Evolutionary conservation across 331 rosid species (phyloP), one percentile per base, ranked within the genome.

Genomic region (Telfairia occidentalis): DNA sequence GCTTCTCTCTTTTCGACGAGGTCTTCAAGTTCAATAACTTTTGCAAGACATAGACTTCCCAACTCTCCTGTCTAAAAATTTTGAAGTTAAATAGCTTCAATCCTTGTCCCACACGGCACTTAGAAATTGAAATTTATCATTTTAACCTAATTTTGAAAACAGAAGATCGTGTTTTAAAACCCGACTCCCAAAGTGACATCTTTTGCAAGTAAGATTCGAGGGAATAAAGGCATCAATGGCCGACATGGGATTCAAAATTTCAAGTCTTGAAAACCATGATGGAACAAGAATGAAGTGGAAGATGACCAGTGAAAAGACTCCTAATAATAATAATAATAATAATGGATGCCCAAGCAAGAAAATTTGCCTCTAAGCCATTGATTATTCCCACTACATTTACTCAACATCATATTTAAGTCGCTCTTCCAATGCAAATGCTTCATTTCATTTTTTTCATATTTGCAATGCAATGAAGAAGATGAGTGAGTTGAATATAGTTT

Each of bases 271-370:
- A 76, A 23, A 60, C 79, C 82, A 84, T 82, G 71, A 84, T 88
- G 75, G 74, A 81, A 72, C 18, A 11, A 35, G 26, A 69, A 19
- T 77, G 78, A 40, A 83, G 84, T 84, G 83, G 84, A 81, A 80
- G 81, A 72, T 82, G 76, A 59, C 79, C 79, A 59, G 82, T 83
- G 87, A 82, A 84, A 79, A 77, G 86, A 83, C 72, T 60, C 16
- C 61, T 55, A 24, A 7, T 57, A 26, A 11, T 57, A 28, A 7
- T 57, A 26, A 11, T 57, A 28, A 4, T 57, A 57, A 26, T 60
- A 29, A 28, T 59, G 66, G 67, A 15, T 57, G 11, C n/a, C 18
- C 34, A 24, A 9, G 3, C 16, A 57, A 30, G 5, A 60, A 30
- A 76, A 75, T 75, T 82, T 79, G 78, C 81, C 78, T 77, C 76